These are phyloP conservation scores for Aspergillus incahuasiensis DNA, from an alignment of 495 filamentous ascomycete genomes.

Conservation along the genomic window DNA sequence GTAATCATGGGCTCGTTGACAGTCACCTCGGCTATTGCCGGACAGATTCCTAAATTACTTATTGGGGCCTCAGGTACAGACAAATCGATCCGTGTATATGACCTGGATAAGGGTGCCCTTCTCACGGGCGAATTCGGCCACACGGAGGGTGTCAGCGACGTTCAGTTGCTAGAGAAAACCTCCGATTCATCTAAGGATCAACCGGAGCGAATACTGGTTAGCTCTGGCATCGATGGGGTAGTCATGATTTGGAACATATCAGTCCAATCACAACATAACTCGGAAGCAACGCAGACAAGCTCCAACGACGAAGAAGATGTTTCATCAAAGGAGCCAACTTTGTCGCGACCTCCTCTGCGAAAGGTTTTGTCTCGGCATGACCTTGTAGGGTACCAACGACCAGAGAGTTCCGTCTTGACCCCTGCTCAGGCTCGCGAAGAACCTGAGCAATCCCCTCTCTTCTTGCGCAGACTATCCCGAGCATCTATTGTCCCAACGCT, in stretches of 20 bases:
- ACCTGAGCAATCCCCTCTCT: constrained; percentile 53
- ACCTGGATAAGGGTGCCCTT: constrained; percentile 67
- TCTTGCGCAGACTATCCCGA: constrained; percentile 54
- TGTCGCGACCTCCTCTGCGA: constrained; percentile 60
- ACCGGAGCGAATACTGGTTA: constrained; percentile 54
- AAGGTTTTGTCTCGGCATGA: constrained; percentile 73
- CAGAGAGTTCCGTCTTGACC: constrained; percentile 40
- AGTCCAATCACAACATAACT: constrained; percentile 33
- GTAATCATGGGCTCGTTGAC: constrained; percentile 77
- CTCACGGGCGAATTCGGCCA: constrained; percentile 90
- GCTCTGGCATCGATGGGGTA: constrained; percentile 75
- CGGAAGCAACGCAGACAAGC: constrained; percentile 20
- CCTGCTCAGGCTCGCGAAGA: constrained; percentile 48
- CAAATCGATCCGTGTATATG: constrained; percentile 89
- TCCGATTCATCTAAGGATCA: constrained; percentile 37
- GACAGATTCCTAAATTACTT: constrained; percentile 52
- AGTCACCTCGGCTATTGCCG: constrained; percentile 37
- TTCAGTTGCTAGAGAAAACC: constrained; percentile 59
- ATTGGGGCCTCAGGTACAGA: constrained; percentile 86
- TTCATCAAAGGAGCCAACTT: constrained; percentile 50
- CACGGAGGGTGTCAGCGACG: constrained; percentile 82
- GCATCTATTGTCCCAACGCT: constrained; percentile 34
- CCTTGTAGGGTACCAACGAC: constrained; percentile 68
- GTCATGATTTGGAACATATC: constrained; percentile 79
- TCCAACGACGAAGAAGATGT: constrained; percentile 29